Evolutionary conservation across 305 asterid species (phyloP), one percentile per base, ranked within the genome.

Genomic region (Fraxinus sp.): DNA sequence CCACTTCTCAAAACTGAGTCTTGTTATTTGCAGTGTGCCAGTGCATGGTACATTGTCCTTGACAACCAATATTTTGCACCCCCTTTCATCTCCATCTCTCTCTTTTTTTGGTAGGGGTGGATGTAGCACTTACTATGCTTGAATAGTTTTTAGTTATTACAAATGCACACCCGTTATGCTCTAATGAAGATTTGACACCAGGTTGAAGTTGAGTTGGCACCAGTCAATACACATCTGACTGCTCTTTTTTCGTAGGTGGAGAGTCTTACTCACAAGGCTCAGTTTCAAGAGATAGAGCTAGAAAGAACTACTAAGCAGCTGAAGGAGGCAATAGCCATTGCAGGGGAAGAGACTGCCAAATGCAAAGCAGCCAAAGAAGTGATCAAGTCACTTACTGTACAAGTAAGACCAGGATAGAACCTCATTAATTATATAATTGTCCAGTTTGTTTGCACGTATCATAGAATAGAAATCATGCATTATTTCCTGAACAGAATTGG

Each of bases 291-390:
- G 83, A 64, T 85, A 33, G 95, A 91, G 86, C 92, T 92, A 78
- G 97, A 90, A 87, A 88, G 92, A 89, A 89, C 90, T 81, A 85
- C 90, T 55, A 90, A 86, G 78, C 95, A 91, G 84, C 86, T 92
- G 83, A 91, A 91, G 88, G 97, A 92, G 78, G 95, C 97, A 78
- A 89, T 88, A 84, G 83, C 90, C 75, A 89, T 91, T 87, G 97
- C 94, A 18, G 97, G 94, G 84, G 97, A 92, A 80, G 97, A 92
- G 89, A 87, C 94, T 82, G 91, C 90, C n/a, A 92, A 92, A 89
- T 91, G 97, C 89, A 92, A 91, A 88, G 97, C 94, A 71, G 97
- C 97, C 64, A 92, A 92, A 85, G 95, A 92, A 89, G 97, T 92
- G 73, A 92, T 92, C 77, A 92, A 92, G 85, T 91, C 95, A 22